Evolutionary conservation across 805 yeast genomes (phyloP).

Genomic region (Wickerhamiella sergipiensis): DNA sequence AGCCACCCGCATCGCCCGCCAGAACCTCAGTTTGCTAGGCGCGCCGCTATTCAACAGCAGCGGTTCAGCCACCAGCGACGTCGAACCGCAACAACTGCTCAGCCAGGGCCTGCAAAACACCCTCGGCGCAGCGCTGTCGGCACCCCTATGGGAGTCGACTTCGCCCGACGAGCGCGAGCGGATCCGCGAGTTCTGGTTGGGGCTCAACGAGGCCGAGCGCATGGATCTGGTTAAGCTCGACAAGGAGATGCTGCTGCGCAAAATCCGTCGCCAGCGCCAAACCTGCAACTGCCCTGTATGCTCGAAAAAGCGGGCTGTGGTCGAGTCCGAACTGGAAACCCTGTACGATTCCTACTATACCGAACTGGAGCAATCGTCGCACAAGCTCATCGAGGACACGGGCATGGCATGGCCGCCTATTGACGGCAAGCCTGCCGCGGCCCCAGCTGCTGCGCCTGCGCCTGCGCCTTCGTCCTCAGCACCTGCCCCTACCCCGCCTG

Average conservation of each 20-base stretch:
- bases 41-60: not conserved
- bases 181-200: conserved; percentile 51
- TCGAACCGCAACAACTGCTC: not conserved
- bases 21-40: not conserved
- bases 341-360: conserved; percentile 58
- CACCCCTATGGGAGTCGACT: not conserved
- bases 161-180: conserved; percentile 20
- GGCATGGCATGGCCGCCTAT: not conserved
- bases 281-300: conserved; percentile 65
- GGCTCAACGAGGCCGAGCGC: conserved; percentile 46
- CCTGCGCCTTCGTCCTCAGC: too few species aligned
- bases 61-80: not conserved
- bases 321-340: conserved; percentile 64
- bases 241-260: conserved; percentile 33
- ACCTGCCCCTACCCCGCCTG: too few species aligned
- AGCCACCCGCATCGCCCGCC: not conserved
- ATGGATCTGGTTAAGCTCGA: conserved; percentile 50
- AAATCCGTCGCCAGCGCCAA: conserved; percentile 34
- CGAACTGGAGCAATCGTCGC: conserved; percentile 25
- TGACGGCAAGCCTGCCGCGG: too few species aligned
- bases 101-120: not conserved
- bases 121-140: not conserved
- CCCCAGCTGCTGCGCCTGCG: too few species aligned
- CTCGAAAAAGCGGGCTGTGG: conserved; percentile 55
- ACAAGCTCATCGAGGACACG: not conserved